Base-by-base conservation (phyloP, 1,284 basidiomycete species). In the Sparassis latifolia region DNA sequence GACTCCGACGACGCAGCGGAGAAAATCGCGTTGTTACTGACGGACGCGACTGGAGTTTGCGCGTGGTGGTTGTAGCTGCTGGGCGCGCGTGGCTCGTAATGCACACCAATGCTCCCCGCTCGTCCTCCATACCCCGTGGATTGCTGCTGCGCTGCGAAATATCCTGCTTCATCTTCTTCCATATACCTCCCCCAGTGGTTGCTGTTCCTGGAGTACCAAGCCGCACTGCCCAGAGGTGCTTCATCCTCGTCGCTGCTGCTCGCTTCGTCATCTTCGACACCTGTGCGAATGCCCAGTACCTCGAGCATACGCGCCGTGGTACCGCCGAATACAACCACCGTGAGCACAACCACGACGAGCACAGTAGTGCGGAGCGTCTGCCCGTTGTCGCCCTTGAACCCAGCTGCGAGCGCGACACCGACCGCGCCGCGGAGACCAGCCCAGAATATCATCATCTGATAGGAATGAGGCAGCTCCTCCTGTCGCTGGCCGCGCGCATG, bases 391-490 rank as follows among this genome's bases (percentile, higher is more conserved):
- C 94, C 96, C 55, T 87, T 86, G 75, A 99, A 97, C 5, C 96
- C 96, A 2, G 92, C 90, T 2, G 95, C 95, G 10, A 99, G 81
- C 3, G 96, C 96, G 29, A 99, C 97, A 29, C 97, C 96, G 38
- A 98, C 96, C 0, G 96, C 96, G 49, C 96, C 96, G 33, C 96
- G 80, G 47, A 99, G 73, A 5, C 97, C 97, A 0, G 96, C 96
- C 97, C 96, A 99, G 71, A 99, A 99, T 27, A 99, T 73, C 95
- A 97, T 94, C 91, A 95, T 94, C 62, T 96, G 93, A 61, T 97
- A 96, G 12, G 92, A 93, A 66, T 97, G 93, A 0, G 94, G 93
- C 3, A 97, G 73, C 61, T 96, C 93, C 58, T 96, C 92, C 32
- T 77, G 71, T 35, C 91, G 78, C 60, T 93, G 90, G 1, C 92